phyloP scores from a whole-genome alignment of 2,329 filamentous ascomycete species.

The Trichothecium sympodiale region DNA sequence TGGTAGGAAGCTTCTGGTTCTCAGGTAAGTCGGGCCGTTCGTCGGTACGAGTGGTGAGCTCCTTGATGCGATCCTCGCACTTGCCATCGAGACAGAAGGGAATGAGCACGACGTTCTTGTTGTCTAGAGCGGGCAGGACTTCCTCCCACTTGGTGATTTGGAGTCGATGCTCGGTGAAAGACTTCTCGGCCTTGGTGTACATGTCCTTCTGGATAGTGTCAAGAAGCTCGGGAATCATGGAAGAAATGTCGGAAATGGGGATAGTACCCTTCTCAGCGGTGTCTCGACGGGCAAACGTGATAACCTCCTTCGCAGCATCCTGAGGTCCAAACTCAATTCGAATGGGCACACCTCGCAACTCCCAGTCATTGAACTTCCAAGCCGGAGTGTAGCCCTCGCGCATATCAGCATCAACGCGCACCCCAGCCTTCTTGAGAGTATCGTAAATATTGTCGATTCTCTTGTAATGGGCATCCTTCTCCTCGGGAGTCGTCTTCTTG shows the following conservation, averaged over 20 bases:
- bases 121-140: conserved; percentile 80
- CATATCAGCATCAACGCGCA: conserved; percentile 72
- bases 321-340: conserved; percentile 94
- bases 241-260: conserved; percentile 60
- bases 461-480: conserved; percentile 62
- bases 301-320: conserved; percentile 74
- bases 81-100: conserved; percentile 73
- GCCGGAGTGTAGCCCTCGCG: conserved; percentile 88
- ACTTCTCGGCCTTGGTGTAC: conserved; percentile 60
- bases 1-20: conserved; percentile 41
- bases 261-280: conserved; percentile 74
- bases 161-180: conserved; percentile 72
- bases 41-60: conserved; percentile 69
- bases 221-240: conserved; percentile 67
- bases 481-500: conserved; percentile 74
- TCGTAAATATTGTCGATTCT: conserved; percentile 62
- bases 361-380: conserved; percentile 99
- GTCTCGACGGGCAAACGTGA: conserved; percentile 81
- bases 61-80: conserved; percentile 94
- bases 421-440: conserved; percentile 58
- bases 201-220: conserved; percentile 85
- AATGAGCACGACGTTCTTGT: conserved; percentile 86
- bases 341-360: conserved; percentile 88
- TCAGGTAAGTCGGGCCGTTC: conserved; percentile 43
- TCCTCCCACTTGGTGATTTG: conserved; percentile 80